These are phyloP conservation scores for Tulasnella calospora DNA, from an alignment of 768 basidiomycete species.

Conservation along the genomic window DNA sequence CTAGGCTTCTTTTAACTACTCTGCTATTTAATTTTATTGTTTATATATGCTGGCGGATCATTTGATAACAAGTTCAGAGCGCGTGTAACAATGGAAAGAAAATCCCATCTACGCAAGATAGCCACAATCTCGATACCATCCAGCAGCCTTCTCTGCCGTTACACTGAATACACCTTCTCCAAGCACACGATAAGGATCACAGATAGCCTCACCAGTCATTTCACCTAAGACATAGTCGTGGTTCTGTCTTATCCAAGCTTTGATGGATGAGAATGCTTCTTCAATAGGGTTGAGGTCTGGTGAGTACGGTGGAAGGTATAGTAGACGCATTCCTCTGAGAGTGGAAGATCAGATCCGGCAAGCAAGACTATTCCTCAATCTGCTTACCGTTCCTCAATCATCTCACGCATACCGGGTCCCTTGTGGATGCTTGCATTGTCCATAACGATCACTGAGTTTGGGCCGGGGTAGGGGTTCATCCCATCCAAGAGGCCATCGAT, in stretches of 20 bases:
- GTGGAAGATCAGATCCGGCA: not conserved
- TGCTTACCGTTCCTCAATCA: conserved; percentile 35
- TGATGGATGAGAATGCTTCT: conserved; percentile 33
- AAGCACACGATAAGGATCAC: conserved; percentile 33
- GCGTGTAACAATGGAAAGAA: not conserved
- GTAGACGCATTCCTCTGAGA: conserved; percentile 30
- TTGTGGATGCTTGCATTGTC: conserved; percentile 37
- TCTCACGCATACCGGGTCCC: conserved; percentile 31
- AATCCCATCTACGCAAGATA: conserved; percentile 24
- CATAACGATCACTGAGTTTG: conserved; percentile 26
- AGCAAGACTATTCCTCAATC: conserved; percentile 14
- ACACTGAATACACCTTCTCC: conserved; percentile 33
- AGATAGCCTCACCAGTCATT: conserved; percentile 6
- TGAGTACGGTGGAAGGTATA: conserved; percentile 33
- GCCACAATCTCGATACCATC: conserved; percentile 35
- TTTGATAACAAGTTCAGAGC: too few relatives aligned
- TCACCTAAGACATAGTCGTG: not conserved
- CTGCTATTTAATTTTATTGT: too few relatives aligned
- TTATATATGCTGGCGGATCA: too few relatives aligned
- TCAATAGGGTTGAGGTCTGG: conserved; percentile 37
- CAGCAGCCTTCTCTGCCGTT: conserved; percentile 32
- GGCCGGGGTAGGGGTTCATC: conserved; percentile 26
- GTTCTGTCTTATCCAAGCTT: conserved; percentile 30
- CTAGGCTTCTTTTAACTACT: too few relatives aligned
- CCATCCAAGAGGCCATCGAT: conserved; percentile 19